A percentile compares a stretch with the other conserved stretches of the same genome.
Conservation (phyloP, 140 eudicot genomes). For the Ambrosia hybrid region DNA sequence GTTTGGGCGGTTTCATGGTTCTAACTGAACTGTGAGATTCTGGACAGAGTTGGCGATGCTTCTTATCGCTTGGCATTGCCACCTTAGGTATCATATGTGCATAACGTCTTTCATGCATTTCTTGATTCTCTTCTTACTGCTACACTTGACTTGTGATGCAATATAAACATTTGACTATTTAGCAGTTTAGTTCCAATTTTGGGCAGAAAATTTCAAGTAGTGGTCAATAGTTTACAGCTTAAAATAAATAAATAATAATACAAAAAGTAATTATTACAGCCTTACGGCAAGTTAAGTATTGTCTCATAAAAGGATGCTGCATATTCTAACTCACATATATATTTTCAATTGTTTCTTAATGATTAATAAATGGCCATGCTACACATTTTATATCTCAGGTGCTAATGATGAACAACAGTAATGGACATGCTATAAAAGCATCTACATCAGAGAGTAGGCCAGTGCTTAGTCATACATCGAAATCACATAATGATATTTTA, state of each 20-base stretch:
- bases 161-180: background rate
- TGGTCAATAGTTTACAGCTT: conserved; percentile 1
- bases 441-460: conserved; percentile 41
- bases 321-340: background rate
- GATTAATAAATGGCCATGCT: background rate
- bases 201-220: background rate
- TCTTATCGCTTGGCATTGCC: too few relatives aligned
- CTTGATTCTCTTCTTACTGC: too few relatives aligned
- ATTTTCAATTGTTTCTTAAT: background rate
- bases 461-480: conserved; percentile 31
- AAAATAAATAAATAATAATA: background rate
- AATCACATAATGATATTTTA: conserved; percentile 38
- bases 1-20: too few relatives aligned
- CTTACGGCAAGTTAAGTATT: background rate
- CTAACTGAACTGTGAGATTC: too few relatives aligned
- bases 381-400: conserved; percentile 37
- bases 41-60: too few relatives aligned
- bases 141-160: background rate
- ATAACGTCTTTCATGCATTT: too few relatives aligned
- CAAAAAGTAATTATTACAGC: too few relatives aligned
- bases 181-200: background rate
- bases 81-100: too few relatives aligned
- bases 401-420: conserved; percentile 40
- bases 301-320: background rate
- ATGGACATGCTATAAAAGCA: conserved; percentile 45